Conservation (phyloP, 1,139 yeast species). For the Scheffersomyces titani region DNA sequence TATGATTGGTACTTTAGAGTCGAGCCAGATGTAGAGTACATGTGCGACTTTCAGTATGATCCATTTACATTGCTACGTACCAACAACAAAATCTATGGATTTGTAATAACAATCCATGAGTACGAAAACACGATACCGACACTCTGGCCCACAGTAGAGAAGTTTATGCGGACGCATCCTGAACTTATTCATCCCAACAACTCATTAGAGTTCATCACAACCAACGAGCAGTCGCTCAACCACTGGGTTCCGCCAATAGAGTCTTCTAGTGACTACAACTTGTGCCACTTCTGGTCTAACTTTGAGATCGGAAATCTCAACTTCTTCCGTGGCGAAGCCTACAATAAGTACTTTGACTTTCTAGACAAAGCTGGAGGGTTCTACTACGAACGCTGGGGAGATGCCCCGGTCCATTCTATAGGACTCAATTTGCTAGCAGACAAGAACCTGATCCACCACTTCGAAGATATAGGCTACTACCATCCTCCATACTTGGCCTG, state of each 20-base stretch:
- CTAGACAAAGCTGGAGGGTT: constrained; percentile 80
- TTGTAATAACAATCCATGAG: constrained; percentile 45
- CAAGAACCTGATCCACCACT: constrained; percentile 73
- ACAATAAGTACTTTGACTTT: constrained; percentile 66
- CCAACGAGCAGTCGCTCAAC: constrained; percentile 47
- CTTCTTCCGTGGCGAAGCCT: constrained; percentile 74
- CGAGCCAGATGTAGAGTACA: constrained; percentile 48
- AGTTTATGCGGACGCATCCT: constrained; percentile 61
- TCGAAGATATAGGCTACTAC: constrained; percentile 86
- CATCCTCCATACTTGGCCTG: constrained; percentile 85
- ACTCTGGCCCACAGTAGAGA: constrained; percentile 74
- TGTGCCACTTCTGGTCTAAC: constrained; percentile 96
- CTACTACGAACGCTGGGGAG: constrained; percentile 96
- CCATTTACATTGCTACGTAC: constrained; percentile 40
- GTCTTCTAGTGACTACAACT: constrained; percentile 63
- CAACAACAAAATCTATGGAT: constrained; percentile 43
- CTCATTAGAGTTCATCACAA: constrained; percentile 68
- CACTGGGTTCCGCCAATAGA: constrained; percentile 14
- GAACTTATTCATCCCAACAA: constrained; percentile 68
- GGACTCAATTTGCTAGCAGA: constrained; percentile 71
- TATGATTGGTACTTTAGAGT: constrained; percentile 50
- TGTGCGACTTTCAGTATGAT: constrained; percentile 52
- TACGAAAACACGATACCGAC: constrained; percentile 61
- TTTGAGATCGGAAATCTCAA: constrained; percentile 84
- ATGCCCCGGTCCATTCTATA: constrained; percentile 93